phyloP scores from a whole-genome alignment of 202 grass and related monocot species.

The Saccharum hybrid region DNA sequence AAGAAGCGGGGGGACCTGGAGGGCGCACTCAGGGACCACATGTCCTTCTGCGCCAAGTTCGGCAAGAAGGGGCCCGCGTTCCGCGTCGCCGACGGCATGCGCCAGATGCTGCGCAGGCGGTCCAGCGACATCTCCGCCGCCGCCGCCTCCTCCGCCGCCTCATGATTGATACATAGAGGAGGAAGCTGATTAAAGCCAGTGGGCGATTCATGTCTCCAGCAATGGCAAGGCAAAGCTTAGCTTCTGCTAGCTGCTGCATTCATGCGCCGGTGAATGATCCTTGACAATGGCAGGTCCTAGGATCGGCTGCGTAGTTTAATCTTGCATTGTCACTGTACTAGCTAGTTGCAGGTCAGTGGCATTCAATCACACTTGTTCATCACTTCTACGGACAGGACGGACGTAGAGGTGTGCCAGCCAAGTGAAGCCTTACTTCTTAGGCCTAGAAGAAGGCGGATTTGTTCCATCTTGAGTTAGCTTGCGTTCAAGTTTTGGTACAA shows the following conservation, averaged over 20 bases:
- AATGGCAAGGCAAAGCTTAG: neutral
- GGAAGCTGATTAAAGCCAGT: neutral
- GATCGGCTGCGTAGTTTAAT: constrained; percentile 26
- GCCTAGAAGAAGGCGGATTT: constrained; percentile 45
- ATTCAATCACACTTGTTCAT: constrained; percentile 2
- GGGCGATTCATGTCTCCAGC: neutral
- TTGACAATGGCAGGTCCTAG: constrained; percentile 12
- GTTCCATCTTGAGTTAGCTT: neutral
- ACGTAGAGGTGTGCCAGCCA: constrained; percentile 5
- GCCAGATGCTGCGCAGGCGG: constrained; percentile 73
- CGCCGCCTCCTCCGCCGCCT: constrained; percentile 39
- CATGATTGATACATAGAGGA: neutral
- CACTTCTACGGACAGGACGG: neutral
- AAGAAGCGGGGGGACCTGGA: constrained; percentile 55
- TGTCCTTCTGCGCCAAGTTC: constrained; percentile 76
- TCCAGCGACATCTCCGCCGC: constrained; percentile 49
- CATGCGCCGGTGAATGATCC: constrained; percentile 16
- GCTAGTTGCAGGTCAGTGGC: constrained; percentile 16
- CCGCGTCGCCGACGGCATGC: constrained; percentile 84
- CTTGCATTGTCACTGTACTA: constrained; percentile 15
- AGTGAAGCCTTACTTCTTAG: constrained; percentile 41
- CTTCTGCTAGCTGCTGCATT: neutral
- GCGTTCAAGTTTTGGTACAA: constrained; percentile 37
- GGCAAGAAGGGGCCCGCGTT: constrained; percentile 64
- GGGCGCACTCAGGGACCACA: constrained; percentile 66